Conservation (phyloP, 140 eudicot genomes). For the Eryngium alpinum region DNA sequence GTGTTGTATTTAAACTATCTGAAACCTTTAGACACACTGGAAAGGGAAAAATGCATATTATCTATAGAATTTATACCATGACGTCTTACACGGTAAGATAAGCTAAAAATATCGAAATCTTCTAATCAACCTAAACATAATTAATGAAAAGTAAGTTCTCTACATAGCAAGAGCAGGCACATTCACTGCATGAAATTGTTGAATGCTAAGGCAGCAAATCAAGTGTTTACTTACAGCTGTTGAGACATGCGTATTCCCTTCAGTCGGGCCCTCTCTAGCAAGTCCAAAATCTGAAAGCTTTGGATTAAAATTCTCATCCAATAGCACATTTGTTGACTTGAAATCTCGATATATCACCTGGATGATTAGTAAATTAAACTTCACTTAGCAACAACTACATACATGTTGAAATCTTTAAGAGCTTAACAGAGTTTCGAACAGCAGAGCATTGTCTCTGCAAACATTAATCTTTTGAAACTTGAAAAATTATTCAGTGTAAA, state of each 20-base stretch:
- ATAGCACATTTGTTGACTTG: conserved; percentile 66
- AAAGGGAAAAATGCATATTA: neutral
- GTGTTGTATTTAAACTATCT: no score
- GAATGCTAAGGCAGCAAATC: neutral
- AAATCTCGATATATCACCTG: conserved; percentile 84
- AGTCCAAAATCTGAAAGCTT: conserved; percentile 92
- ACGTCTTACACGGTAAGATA: neutral
- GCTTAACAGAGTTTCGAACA: neutral
- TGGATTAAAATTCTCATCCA: conserved; percentile 65
- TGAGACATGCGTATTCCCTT: conserved; percentile 68
- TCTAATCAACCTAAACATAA: neutral
- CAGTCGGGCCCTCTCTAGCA: conserved; percentile 91
- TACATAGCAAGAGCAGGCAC: neutral
- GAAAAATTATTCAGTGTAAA: neutral
- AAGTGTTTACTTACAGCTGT: conserved; percentile 49
- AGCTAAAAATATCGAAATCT: neutral
- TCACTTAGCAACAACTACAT: neutral
- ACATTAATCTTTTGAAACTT: neutral
- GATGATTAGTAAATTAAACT: conserved; percentile 2
- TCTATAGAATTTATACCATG: neutral
- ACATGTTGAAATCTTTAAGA: no score
- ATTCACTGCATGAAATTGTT: neutral
- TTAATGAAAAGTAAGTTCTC: neutral
- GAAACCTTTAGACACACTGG: neutral
- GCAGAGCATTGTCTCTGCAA: neutral